Percentiles rank a stretch among this genome's conserved stretches.
These are phyloP conservation scores for Gossypium thurberi DNA, from an alignment of 345 rosid genomes.

Conservation along the genomic window DNA sequence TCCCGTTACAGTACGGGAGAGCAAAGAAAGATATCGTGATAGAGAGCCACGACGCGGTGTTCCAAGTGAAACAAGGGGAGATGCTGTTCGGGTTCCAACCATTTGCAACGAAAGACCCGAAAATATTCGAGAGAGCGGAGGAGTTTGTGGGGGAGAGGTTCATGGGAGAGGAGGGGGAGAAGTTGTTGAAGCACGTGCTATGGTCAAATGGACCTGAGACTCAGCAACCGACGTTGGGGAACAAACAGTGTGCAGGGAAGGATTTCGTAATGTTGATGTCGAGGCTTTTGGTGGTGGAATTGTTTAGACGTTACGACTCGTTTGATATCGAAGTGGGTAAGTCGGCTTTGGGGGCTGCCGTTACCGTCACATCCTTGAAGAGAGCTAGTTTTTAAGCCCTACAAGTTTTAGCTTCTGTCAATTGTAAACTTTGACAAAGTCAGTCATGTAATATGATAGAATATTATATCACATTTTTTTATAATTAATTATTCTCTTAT, in stretches of 20 bases:
- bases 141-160: slow-evolving; percentile 79
- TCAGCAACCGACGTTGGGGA: slow-evolving; percentile 45
- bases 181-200: slow-evolving; percentile 51
- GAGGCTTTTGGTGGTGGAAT: slow-evolving; percentile 64
- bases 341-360: slow-evolving; percentile 48
- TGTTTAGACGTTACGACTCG: slow-evolving; percentile 77
- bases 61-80: slow-evolving; percentile 67
- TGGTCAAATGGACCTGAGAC: slow-evolving; percentile 96
- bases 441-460: background rate
- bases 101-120: slow-evolving; percentile 83
- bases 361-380: slow-evolving; percentile 59
- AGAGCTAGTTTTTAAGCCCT: slow-evolving; percentile 38
- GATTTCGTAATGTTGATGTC: slow-evolving; percentile 72
- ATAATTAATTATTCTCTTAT: too few relatives aligned
- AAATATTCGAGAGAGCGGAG: slow-evolving; percentile 57
- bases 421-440: background rate
- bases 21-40: slow-evolving; percentile 66
- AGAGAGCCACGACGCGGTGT: slow-evolving; percentile 81
- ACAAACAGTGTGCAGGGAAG: slow-evolving; percentile 90
- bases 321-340: slow-evolving; percentile 52
- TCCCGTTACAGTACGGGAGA: slow-evolving; percentile 61
- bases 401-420: background rate
- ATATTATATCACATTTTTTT: too few relatives aligned
- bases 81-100: slow-evolving; percentile 84
- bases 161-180: slow-evolving; percentile 67